These are phyloP conservation scores for Gardenia jasminoides DNA, from an alignment of 257 asterid species.

Conservation along the genomic window DNA sequence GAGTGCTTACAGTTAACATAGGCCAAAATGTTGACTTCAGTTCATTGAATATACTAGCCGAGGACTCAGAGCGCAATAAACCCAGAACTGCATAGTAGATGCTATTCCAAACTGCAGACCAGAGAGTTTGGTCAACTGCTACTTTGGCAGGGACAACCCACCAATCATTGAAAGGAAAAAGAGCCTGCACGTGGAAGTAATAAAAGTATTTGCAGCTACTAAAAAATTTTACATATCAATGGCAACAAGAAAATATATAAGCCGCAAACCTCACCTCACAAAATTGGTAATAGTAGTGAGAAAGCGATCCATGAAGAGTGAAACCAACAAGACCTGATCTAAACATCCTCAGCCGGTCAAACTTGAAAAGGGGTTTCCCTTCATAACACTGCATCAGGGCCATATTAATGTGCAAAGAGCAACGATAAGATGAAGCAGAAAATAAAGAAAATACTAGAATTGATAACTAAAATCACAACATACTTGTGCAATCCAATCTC, in stretches of 20 bases:
- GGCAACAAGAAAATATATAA: neutral
- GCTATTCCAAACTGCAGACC: slow-evolving; percentile 92
- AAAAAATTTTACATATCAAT: neutral
- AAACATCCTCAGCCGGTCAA: slow-evolving; percentile 66
- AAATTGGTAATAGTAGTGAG: slow-evolving; percentile 79
- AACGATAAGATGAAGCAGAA: neutral
- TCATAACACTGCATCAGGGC: slow-evolving; percentile 58
- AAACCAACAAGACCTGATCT: slow-evolving; percentile 85
- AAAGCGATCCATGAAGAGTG: slow-evolving; percentile 75
- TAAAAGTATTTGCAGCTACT: neutral
- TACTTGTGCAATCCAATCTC: slow-evolving; percentile 95
- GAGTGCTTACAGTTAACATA: slow-evolving; percentile 71
- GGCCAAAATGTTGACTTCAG: slow-evolving; percentile 76
- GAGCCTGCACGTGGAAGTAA: slow-evolving; percentile 42
- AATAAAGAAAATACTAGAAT: slow-evolving; percentile 10
- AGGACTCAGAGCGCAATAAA: slow-evolving; percentile 69
- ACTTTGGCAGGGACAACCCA: slow-evolving; percentile 96
- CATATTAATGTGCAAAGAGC: neutral
- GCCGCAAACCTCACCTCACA: slow-evolving; percentile 54
- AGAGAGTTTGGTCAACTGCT: slow-evolving; percentile 68
- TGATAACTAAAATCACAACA: too few relatives aligned
- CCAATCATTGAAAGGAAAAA: slow-evolving; percentile 81
- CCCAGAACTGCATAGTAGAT: slow-evolving; percentile 68
- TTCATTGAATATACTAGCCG: slow-evolving; percentile 47
- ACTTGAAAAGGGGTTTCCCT: slow-evolving; percentile 80